Conservation (phyloP, 768 basidiomycete species). For the Calvatia gigantea region DNA sequence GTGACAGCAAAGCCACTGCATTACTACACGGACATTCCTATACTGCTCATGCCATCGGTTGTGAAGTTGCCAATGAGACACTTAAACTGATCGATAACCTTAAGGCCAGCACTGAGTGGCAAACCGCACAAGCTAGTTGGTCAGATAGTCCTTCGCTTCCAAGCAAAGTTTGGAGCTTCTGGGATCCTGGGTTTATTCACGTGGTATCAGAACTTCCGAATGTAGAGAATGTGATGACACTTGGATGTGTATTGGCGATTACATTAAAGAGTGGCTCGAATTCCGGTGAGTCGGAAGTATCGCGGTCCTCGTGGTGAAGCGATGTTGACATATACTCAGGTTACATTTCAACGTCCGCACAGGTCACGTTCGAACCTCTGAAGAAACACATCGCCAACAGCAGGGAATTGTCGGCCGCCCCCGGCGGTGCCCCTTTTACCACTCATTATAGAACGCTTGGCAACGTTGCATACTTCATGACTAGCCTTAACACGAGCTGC, state of each 20-base stretch:
- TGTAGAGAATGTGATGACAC: slow-evolving; percentile 78
- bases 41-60: slow-evolving; percentile 91
- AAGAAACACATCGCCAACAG: slow-evolving; percentile 24
- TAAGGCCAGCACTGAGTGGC: slow-evolving; percentile 54
- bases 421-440: slow-evolving; percentile 55
- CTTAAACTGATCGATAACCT: slow-evolving; percentile 59
- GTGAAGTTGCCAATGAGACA: slow-evolving; percentile 84
- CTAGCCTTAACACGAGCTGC: slow-evolving; percentile 70
- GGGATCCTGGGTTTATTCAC: slow-evolving; percentile 72
- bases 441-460: slow-evolving; percentile 89
- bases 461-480: slow-evolving; percentile 91
- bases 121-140: slow-evolving; percentile 60
- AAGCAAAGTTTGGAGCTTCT: slow-evolving; percentile 75
- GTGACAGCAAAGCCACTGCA: slow-evolving; percentile 76
- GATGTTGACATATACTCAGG: slow-evolving; percentile 28
- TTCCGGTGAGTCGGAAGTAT: slow-evolving; percentile 41
- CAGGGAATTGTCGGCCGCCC: slow-evolving; percentile 33
- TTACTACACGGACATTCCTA: slow-evolving; percentile 95
- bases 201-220: slow-evolving; percentile 50
- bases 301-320: neutral
- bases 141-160: slow-evolving; percentile 17
- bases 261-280: slow-evolving; percentile 53
- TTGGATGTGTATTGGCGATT: slow-evolving; percentile 84
- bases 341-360: slow-evolving; percentile 63
- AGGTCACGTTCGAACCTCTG: slow-evolving; percentile 53